Evolutionary conservation across 1,284 basidiomycete genomes (phyloP).

Genomic region (Caloboletus firmus): DNA sequence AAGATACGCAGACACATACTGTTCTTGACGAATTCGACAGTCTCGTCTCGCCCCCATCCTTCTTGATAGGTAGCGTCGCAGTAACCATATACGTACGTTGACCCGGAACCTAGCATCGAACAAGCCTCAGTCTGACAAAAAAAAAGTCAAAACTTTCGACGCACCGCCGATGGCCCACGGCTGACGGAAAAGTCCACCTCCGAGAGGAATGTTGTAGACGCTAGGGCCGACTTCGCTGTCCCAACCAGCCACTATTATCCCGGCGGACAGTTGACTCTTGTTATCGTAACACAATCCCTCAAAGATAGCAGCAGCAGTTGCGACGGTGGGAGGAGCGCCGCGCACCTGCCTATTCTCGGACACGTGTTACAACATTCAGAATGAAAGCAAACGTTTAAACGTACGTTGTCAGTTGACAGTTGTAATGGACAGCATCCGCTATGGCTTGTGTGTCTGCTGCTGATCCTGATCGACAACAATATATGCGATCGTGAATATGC

Average conservation of each 20-base stretch:
- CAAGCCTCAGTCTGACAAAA: neutral
- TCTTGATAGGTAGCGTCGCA: conserved; percentile 98
- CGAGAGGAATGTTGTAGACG: conserved; percentile 95
- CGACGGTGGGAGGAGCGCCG: conserved; percentile 73
- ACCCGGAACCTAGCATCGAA: conserved; percentile 75
- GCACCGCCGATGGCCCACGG: conserved; percentile 95
- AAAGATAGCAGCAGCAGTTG: conserved; percentile 82
- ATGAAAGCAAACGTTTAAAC: conserved; percentile 21
- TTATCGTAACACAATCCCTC: conserved; percentile 93
- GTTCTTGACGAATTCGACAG: conserved; percentile 93
- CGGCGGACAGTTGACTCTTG: conserved; percentile 87
- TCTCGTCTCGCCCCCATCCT: conserved; percentile 91
- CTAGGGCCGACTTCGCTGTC: conserved; percentile 91
- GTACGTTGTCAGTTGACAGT: conserved; percentile 80
- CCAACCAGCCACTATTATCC: conserved; percentile 99
- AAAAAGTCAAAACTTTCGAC: conserved; percentile 21
- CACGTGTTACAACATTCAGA: conserved; percentile 5
- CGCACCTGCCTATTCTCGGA: conserved; percentile 59
- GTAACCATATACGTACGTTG: conserved; percentile 98
- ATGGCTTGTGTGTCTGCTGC: conserved; percentile 98
- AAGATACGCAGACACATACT: conserved; percentile 60
- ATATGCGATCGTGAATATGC: conserved; percentile 95
- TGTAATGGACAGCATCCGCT: conserved; percentile 89
- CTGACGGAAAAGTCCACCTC: conserved; percentile 91
- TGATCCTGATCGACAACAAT: conserved; percentile 98